Evolutionary conservation across 2,329 filamentous ascomycete species (phyloP), one percentile per base, ranked within the genome.

Genomic region (Aspergillus bombycis): DNA sequence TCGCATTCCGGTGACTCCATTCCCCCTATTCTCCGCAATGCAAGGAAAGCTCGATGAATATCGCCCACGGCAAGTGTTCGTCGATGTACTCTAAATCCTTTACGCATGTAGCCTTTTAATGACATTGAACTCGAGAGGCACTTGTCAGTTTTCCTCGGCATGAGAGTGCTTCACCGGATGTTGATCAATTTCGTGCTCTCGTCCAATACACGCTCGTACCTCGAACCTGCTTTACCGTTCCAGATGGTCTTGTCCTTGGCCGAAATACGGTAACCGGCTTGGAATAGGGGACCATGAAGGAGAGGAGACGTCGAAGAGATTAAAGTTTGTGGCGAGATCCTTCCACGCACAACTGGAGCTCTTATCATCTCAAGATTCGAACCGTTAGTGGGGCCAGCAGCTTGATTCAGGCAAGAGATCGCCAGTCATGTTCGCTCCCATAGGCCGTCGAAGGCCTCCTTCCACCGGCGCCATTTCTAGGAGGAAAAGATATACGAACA

Each of bases 281-380:
- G 16, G 10, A n/a, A 7, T 19, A 41, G 38, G 7, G 19, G 16
- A 41, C 19, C 19, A 9, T 8, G 38, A 14, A n/a, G 16, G 38
- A n/a, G n/a, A n/a, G n/a, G n/a, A n/a, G n/a, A n/a, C n/a, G n/a
- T n/a, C n/a, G n/a, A n/a, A n/a, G 45, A 26, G 26, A 36, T 26
- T 48, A 48, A 48, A 48, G 45, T 48, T 48, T 48, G 21, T 48
- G 45, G 45, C 45, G 45, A 48, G 21, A 48, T 48, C 45, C 45
- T 48, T 21, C 45, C 45, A 48, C 45, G 11, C 45, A 23, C 45
- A 48, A 26, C 45, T 48, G 21, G 14, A 14, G 45, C 45, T 48
- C 45, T 26, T 48, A 48, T 48, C n/a, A 16, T 23, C 45, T 28
- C 26, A 26, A 48, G 21, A 48, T 48, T 23, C 21, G 45, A 48